A percentile compares a stretch with the other conserved stretches of the same genome.
phyloP scores from a whole-genome alignment of 345 rosid genomes.

The Eucalyptus globulus region DNA sequence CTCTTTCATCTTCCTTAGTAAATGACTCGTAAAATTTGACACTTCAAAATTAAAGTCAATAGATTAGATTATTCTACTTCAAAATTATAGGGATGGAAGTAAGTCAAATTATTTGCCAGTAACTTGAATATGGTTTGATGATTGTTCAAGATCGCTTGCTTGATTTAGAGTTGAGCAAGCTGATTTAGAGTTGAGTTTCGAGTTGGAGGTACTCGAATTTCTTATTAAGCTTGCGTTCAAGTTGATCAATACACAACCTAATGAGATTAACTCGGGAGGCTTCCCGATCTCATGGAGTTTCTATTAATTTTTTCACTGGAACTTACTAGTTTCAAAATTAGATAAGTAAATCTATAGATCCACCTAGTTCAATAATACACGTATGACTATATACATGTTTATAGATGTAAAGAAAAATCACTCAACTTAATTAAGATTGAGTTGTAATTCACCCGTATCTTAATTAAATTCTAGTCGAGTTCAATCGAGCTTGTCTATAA shows the following conservation, averaged over 20 bases:
- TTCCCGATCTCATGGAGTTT: neutral
- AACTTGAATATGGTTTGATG: neutral
- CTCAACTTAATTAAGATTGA: neutral
- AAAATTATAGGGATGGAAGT: neutral
- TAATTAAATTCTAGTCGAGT: neutral
- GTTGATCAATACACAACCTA: neutral
- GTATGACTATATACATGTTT: accelerated
- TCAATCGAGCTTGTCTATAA: neutral
- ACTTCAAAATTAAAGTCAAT: too few species aligned
- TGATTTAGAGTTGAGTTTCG: neutral
- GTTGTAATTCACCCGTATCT: neutral
- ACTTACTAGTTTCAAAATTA: neutral
- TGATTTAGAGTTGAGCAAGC: neutral
- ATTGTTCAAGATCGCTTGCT: neutral
- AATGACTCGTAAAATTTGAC: too few species aligned
- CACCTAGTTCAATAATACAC: neutral
- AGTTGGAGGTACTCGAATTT: neutral
- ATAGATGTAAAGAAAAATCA: neutral
- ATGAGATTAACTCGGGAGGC: neutral
- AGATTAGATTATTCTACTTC: too few species aligned
- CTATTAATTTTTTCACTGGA: neutral
- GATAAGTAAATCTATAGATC: neutral
- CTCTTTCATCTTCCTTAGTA: too few species aligned
- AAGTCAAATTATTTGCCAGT: neutral
- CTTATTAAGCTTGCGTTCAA: neutral